Evolutionary conservation across 768 basidiomycete genomes (phyloP).

Genomic region (Wakefieldia striispora): DNA sequence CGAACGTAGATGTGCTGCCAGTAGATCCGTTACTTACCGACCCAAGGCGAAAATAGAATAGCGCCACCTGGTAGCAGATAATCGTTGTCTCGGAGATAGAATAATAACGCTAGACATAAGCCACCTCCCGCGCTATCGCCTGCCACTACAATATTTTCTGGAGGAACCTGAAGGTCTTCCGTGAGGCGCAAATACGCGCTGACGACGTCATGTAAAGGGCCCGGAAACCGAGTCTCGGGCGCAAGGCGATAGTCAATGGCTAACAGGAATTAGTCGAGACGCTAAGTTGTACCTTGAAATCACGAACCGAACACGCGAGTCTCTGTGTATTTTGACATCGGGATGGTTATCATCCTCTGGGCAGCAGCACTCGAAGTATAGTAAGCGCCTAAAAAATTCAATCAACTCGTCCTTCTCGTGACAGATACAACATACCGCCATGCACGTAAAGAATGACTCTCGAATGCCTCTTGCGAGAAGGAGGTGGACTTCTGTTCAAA

Average conservation of each 20-base stretch:
- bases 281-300: not conserved
- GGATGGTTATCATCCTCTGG: conserved; percentile 87
- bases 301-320: conserved; percentile 80
- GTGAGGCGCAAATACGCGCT: conserved; percentile 82
- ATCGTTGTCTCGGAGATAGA: conserved; percentile 92
- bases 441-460: conserved; percentile 92
- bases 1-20: conserved; percentile 5
- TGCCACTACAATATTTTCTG: conserved; percentile 84
- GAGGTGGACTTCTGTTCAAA: conserved; percentile 12
- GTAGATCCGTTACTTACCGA: conserved; percentile 59
- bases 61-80: conserved; percentile 84
- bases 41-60: conserved; percentile 94
- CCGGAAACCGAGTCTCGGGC: conserved; percentile 92
- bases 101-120: conserved; percentile 75
- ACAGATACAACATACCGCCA: conserved; percentile 57
- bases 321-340: conserved; percentile 83
- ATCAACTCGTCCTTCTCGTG: conserved; percentile 5
- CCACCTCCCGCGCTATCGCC: conserved; percentile 97
- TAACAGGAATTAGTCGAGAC: conserved; percentile 31
- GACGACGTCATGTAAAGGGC: conserved; percentile 83
- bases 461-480: conserved; percentile 50
- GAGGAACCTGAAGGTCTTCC: conserved; percentile 85
- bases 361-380: conserved; percentile 90
- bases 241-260: conserved; percentile 94
- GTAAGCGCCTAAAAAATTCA: conserved; percentile 67